A percentile compares a stretch with the other conserved stretches of the same genome.
Conservation (phyloP, 371 early-diverging fungal species). For the Rhizopus delemar region DNA sequence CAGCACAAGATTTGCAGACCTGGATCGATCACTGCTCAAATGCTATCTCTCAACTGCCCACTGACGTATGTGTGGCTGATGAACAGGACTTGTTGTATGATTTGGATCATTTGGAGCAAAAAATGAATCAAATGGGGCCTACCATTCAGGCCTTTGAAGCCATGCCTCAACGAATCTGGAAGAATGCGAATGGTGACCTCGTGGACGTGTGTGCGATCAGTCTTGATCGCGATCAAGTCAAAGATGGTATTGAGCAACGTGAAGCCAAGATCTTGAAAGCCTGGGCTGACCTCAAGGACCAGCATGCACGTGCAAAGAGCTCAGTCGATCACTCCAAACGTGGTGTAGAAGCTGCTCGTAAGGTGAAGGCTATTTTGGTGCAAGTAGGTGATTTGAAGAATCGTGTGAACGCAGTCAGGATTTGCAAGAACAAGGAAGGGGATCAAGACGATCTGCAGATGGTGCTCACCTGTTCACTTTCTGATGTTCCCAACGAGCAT, state of each 20-base stretch:
- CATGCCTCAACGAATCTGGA: conserved; percentile 36
- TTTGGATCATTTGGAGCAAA: conserved; percentile 39
- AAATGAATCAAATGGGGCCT: conserved; percentile 36
- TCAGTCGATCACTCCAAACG: conserved; percentile 34
- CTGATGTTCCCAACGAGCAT: conserved; percentile 46
- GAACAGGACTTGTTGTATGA: conserved; percentile 43
- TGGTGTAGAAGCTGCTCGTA: conserved; percentile 44
- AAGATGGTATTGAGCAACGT: conserved; percentile 26
- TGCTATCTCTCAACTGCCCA: conserved; percentile 38
- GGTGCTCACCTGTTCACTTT: conserved; percentile 36
- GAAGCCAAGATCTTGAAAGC: conserved; percentile 34
- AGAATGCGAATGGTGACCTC: conserved; percentile 22
- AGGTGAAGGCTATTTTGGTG: conserved; percentile 47
- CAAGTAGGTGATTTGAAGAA: conserved; percentile 50
- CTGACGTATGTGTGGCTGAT: conserved; percentile 43
- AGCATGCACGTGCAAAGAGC: conserved; percentile 24
- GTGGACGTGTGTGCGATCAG: conserved; percentile 29
- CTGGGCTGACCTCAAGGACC: conserved; percentile 40
- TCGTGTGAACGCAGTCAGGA: conserved; percentile 35
- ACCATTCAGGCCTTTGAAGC: conserved; percentile 44
- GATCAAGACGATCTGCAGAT: conserved; percentile 29
- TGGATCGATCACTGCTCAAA: conserved; percentile 49
- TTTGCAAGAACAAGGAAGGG: conserved; percentile 21
- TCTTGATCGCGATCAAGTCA: conserved; percentile 28
- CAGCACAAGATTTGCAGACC: conserved; percentile 38